Evolutionary conservation across 2,329 filamentous ascomycete species (phyloP).

Genomic region (Nemania sp.): DNA sequence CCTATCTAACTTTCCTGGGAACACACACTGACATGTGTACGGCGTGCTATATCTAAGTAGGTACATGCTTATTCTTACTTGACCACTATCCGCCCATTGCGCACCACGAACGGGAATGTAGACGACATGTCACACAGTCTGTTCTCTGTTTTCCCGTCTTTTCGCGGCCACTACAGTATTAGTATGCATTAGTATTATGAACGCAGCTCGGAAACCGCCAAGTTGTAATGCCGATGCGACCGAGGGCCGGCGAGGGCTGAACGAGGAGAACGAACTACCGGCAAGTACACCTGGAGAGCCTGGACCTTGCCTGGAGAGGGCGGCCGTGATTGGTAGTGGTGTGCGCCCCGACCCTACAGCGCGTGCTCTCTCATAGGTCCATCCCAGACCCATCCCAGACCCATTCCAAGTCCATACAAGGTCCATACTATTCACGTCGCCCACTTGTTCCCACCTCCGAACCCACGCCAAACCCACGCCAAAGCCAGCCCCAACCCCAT

Average conservation of each 20-base stretch:
- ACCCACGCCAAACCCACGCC: background rate
- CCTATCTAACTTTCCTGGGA: no score
- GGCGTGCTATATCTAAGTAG: no score
- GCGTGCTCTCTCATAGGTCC: background rate
- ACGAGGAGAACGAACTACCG: background rate
- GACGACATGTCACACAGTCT: no score
- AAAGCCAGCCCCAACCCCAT: conserved; percentile 8
- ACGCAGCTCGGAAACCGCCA: background rate
- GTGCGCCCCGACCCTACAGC: background rate
- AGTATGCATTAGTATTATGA: no score
- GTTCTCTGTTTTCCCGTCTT: background rate
- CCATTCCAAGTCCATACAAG: no score
- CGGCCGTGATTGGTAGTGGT: background rate
- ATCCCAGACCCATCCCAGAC: no score
- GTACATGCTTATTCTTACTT: no score
- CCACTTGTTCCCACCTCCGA: background rate
- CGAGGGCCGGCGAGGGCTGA: background rate
- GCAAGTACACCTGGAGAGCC: conserved; percentile 1
- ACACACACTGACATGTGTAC: no score
- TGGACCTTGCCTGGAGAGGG: no score
- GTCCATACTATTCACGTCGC: background rate
- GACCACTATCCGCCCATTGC: no score
- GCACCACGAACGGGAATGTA: no score
- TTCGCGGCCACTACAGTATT: background rate
- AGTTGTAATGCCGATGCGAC: background rate